A percentile compares a stretch with the other conserved stretches of the same genome.
phyloP scores from a whole-genome alignment of 164 flowering plant species.

The Sedum album region DNA sequence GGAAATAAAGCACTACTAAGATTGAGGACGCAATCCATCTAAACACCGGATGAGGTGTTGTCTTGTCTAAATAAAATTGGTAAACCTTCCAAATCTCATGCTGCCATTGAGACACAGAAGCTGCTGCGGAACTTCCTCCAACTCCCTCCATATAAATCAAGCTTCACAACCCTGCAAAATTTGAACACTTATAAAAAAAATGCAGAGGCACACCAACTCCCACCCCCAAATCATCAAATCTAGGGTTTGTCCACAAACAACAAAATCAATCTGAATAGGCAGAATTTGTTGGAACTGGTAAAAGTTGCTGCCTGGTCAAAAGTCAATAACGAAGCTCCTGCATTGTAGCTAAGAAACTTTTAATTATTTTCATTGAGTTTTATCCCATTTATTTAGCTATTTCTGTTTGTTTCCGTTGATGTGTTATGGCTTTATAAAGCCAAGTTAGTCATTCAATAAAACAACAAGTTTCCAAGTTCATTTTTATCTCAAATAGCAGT shows the following conservation, averaged over 20 bases:
- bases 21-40: slow-evolving; percentile 49
- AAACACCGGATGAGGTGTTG: slow-evolving; percentile 35
- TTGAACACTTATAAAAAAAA: too few relatives aligned
- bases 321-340: too few relatives aligned
- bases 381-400: too few relatives aligned
- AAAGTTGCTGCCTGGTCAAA: too few relatives aligned
- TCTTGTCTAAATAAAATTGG: slow-evolving; percentile 46
- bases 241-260: background rate
- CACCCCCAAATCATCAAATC: background rate
- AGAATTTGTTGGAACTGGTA: too few relatives aligned
- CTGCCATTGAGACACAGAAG: slow-evolving; percentile 49
- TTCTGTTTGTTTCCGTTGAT: too few relatives aligned
- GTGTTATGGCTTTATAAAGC: too few relatives aligned
- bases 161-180: slow-evolving; percentile 16
- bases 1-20: slow-evolving; percentile 25
- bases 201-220: background rate
- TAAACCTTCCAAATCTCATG: slow-evolving; percentile 41
- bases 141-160: slow-evolving; percentile 47
- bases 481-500: too few relatives aligned
- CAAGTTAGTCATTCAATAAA: too few relatives aligned
- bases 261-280: background rate
- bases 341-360: too few relatives aligned
- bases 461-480: too few relatives aligned
- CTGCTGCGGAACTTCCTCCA: slow-evolving; percentile 39
- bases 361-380: too few relatives aligned